phyloP scores from a whole-genome alignment of 2,329 filamentous ascomycete genomes.

The Emergomyces orientalis region DNA sequence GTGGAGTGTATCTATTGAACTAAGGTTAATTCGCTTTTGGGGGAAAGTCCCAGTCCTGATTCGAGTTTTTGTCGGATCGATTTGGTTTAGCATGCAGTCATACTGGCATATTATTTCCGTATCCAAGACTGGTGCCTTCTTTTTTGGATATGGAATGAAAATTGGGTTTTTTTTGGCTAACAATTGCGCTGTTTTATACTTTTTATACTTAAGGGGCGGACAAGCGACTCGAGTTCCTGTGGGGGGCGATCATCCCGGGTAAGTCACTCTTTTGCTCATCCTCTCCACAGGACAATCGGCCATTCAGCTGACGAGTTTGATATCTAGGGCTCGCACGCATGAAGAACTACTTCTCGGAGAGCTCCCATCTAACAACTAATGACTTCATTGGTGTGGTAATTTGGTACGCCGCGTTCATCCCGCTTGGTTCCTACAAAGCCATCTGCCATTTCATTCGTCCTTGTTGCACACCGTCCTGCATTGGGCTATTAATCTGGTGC shows the following conservation, averaged over 20 bases:
- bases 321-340: slow-evolving; percentile 14
- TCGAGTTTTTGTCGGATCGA: slow-evolving; percentile 12
- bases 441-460: slow-evolving; percentile 19
- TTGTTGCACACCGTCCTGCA: slow-evolving; percentile 17
- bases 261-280: background rate
- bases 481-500: slow-evolving; percentile 18
- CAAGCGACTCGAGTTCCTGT: slow-evolving; percentile 20
- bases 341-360: slow-evolving; percentile 19
- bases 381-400: slow-evolving; percentile 22
- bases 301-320: background rate
- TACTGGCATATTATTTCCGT: slow-evolving; percentile 9
- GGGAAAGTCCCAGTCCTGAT: slow-evolving; percentile 7
- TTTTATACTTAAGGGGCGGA: slow-evolving; percentile 15
- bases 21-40: slow-evolving; percentile 16
- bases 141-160: background rate
- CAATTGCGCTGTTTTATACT: background rate
- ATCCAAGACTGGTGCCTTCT: background rate
- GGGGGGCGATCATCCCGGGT: slow-evolving; percentile 16
- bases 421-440: slow-evolving; percentile 20
- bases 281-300: background rate
- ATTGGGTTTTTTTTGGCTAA: background rate
- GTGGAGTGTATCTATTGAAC: background rate
- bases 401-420: slow-evolving; percentile 19
- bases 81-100: slow-evolving; percentile 17
- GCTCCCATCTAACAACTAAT: slow-evolving; percentile 20